A percentile compares a stretch with the other conserved stretches of the same genome.
phyloP scores from a whole-genome alignment of 495 filamentous ascomycete genomes.

The Aspergillus bertholletiae region DNA sequence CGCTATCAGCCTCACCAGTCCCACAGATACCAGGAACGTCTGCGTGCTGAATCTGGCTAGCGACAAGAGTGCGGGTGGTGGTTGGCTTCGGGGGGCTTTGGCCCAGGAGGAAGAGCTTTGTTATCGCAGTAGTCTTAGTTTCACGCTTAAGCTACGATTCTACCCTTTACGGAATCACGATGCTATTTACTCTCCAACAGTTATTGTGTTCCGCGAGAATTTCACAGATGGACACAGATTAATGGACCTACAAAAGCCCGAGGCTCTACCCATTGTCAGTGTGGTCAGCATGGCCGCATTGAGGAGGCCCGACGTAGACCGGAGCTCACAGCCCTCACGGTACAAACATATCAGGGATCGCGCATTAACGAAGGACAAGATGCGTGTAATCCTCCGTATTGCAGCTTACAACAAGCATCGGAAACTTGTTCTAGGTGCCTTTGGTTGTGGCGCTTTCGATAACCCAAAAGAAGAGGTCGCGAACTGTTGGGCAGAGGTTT shows the following conservation, averaged over 20 bases:
- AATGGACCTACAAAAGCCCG: slow-evolving; percentile 28
- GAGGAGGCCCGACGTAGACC: slow-evolving; percentile 38
- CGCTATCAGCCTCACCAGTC: slow-evolving; percentile 36
- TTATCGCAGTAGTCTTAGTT: slow-evolving; percentile 55
- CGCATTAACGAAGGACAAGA: slow-evolving; percentile 53
- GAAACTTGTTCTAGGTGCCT: slow-evolving; percentile 58
- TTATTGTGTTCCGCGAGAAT: slow-evolving; percentile 51
- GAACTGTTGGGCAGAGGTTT: slow-evolving; percentile 54
- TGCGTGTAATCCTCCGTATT: slow-evolving; percentile 53
- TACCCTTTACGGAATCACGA: slow-evolving; percentile 54
- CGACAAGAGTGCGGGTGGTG: slow-evolving; percentile 48
- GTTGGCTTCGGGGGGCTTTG: slow-evolving; percentile 49
- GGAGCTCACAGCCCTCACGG: slow-evolving; percentile 9
- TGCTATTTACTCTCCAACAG: slow-evolving; percentile 56
- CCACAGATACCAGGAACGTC: slow-evolving; percentile 30
- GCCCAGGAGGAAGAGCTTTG: slow-evolving; percentile 68
- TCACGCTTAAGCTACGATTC: slow-evolving; percentile 47
- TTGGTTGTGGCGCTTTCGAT: slow-evolving; percentile 63
- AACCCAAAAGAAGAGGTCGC: slow-evolving; percentile 63
- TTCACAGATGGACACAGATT: slow-evolving; percentile 35
- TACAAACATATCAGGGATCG: slow-evolving; percentile 39
- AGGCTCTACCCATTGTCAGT: slow-evolving; percentile 48
- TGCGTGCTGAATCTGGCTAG: slow-evolving; percentile 63
- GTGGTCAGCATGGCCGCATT: slow-evolving; percentile 58
- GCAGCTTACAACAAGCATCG: slow-evolving; percentile 49